A percentile compares a stretch with the other conserved stretches of the same genome.
These are phyloP conservation scores for Przewalskia tangutica DNA, from an alignment of 257 asterid genomes.

Conservation along the genomic window DNA sequence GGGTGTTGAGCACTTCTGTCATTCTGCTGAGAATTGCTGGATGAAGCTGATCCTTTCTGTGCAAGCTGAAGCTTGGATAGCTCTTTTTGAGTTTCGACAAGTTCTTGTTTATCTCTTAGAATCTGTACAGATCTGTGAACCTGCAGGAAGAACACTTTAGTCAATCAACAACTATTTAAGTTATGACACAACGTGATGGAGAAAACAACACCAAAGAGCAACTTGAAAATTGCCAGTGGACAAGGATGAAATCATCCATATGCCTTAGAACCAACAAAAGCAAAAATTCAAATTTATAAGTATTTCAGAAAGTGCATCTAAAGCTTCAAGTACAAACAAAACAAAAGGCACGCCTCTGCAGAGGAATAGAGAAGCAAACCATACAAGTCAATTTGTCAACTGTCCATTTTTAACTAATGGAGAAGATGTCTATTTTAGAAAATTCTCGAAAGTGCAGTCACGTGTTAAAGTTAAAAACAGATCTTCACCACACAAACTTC, in stretches of 20 bases:
- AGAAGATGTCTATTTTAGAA: background rate
- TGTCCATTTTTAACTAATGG: background rate
- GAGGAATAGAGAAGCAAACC: background rate
- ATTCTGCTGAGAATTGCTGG: slow-evolving; percentile 36
- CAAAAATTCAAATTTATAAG: background rate
- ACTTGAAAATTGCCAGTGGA: background rate
- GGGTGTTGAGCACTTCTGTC: slow-evolving; percentile 38
- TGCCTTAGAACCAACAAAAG: background rate
- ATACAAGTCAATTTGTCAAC: background rate
- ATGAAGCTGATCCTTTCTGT: slow-evolving; percentile 54
- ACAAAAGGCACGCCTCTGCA: background rate
- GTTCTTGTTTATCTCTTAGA: slow-evolving; percentile 93
- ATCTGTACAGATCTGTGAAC: slow-evolving; percentile 87
- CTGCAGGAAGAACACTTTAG: slow-evolving; percentile 22
- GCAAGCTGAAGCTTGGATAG: slow-evolving; percentile 83
- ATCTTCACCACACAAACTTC: background rate
- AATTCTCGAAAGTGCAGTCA: background rate
- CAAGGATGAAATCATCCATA: background rate
- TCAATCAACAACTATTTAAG: background rate
- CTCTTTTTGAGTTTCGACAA: slow-evolving; percentile 84
- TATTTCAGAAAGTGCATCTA: background rate
- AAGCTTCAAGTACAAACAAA: background rate
- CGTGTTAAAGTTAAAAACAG: background rate
- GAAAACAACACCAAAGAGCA: background rate
- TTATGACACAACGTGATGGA: background rate